Conservation (phyloP, 306 rosid genomes). For the Quercus bicolor region DNA sequence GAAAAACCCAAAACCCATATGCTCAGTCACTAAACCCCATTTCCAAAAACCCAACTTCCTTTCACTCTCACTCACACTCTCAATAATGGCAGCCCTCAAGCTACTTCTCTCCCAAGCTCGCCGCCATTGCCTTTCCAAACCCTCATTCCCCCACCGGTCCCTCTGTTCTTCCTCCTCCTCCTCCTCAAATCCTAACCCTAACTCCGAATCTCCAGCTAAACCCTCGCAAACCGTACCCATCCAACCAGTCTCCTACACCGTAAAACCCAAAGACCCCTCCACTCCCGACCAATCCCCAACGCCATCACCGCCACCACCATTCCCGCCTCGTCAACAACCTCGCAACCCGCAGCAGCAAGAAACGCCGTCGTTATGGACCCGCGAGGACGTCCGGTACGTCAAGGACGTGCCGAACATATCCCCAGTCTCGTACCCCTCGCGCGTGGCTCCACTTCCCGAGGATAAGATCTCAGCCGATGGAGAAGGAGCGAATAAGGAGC, state of each 20-base stretch:
- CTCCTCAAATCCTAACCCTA: slow-evolving; percentile 31
- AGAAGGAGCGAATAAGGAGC: neutral
- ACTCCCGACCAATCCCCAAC: slow-evolving; percentile 26
- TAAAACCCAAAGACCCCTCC: slow-evolving; percentile 50
- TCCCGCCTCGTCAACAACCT: slow-evolving; percentile 12
- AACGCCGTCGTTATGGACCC: slow-evolving; percentile 40
- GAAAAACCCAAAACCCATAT: too few species aligned
- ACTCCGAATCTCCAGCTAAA: slow-evolving; percentile 18
- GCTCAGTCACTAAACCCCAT: neutral
- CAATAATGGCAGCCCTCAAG: slow-evolving; percentile 64
- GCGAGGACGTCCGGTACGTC: slow-evolving; percentile 71
- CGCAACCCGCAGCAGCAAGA: slow-evolving; percentile 27
- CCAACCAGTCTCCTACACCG: slow-evolving; percentile 65
- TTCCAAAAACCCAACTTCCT: slow-evolving; percentile 23
- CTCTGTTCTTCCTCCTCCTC: slow-evolving; percentile 40
- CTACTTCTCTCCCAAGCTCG: slow-evolving; percentile 68
- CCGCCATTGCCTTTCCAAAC: slow-evolving; percentile 50
- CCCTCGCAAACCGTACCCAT: slow-evolving; percentile 40
- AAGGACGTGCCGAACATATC: slow-evolving; percentile 54
- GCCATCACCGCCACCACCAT: slow-evolving; percentile 26
- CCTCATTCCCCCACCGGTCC: slow-evolving; percentile 35
- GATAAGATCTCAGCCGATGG: slow-evolving; percentile 28
- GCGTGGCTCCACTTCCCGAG: slow-evolving; percentile 87
- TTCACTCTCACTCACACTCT: neutral
- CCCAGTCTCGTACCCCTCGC: slow-evolving; percentile 54